Conservation (phyloP, 169 alveolate genomes). For the Eimeria falciformis region DNA sequence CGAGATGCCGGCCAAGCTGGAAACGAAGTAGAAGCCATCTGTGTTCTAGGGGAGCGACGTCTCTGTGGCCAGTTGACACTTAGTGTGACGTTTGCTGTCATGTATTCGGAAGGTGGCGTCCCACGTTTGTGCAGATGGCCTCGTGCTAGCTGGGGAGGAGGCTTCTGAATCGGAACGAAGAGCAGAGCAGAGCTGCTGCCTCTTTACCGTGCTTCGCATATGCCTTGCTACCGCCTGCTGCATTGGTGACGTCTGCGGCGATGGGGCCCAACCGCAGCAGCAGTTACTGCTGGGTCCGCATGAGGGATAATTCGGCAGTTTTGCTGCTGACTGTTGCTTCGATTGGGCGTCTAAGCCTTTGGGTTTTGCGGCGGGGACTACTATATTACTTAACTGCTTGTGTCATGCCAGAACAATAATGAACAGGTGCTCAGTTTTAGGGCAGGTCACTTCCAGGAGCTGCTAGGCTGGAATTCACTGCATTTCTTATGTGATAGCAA, state of each 20-base stretch:
- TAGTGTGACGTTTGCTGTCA: not conserved
- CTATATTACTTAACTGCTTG: too few relatives aligned
- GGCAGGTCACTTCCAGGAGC: too few relatives aligned
- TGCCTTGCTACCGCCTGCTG: too few relatives aligned
- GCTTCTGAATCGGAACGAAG: too few relatives aligned
- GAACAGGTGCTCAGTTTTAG: too few relatives aligned
- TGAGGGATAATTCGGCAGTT: too few relatives aligned
- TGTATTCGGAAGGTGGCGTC: not conserved
- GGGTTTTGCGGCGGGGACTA: not conserved
- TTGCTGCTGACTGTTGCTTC: not conserved
- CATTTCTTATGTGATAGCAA: too few relatives aligned
- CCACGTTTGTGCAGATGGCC: not conserved
- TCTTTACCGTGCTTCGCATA: too few relatives aligned
- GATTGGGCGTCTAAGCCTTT: not conserved
- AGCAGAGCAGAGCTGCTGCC: too few relatives aligned
- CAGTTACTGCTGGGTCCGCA: constrained; percentile 6
- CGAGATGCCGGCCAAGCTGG: constrained; percentile 98
- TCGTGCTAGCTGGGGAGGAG: not conserved
- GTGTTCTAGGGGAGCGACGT: not conserved
- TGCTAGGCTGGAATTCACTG: too few relatives aligned
- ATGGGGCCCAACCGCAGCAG: not conserved
- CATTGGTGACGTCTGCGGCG: too few relatives aligned
- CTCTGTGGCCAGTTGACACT: not conserved
- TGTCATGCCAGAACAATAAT: too few relatives aligned
- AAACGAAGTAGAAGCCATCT: constrained; percentile 6